Evolutionary conservation across 345 rosid genomes (phyloP), one percentile per base, ranked within the genome.

Genomic region (Populus pruinosa): DNA sequence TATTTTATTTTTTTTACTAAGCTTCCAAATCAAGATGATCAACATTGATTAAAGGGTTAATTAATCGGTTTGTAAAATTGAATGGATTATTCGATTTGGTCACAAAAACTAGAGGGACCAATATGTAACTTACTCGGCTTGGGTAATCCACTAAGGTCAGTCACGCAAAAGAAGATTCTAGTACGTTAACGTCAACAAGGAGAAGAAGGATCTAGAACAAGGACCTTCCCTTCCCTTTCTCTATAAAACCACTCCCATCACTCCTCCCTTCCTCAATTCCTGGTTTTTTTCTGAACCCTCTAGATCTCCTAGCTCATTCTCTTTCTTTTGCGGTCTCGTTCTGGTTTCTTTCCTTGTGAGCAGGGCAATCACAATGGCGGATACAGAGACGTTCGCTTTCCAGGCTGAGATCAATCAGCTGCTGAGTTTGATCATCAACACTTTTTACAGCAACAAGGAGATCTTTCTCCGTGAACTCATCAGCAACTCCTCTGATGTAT

Each of bases 401-500:
- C 72, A 69, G 21, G 72, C 72, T 5, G 72, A 69, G 72, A 69
- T 69, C 33, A 69, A 69, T 35, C 72, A 69, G 35, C 21, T 69
- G 18, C 23, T 69, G 59, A 67, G 70, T 9, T 21, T 35, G 29
- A 67, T 67, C 18, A 67, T 67, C 44, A 67, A 67, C 41, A 67
- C 70, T n/a, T 67, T 67, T 62, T 71, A 71, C 43, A 71, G 62
- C 74, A 71, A 71, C 62, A 71, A 71, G 62, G 74, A 71, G 74
- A 71, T 71, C 6, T 71, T 71, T 21, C 74, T 71, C 9, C 62
- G 74, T 47, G 74, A 71, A 56, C 10, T 71, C 25, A 71, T 71
- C 23, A 71, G 74, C 62, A 71, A 71, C 31, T 31, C 74, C 14
- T 71, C 74, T 5, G 74, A 71, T 71, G 74, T 71, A 31, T 27